Conservation (phyloP, 2,329 filamentous ascomycete genomes). For the Paraconiothyrium sp. region DNA sequence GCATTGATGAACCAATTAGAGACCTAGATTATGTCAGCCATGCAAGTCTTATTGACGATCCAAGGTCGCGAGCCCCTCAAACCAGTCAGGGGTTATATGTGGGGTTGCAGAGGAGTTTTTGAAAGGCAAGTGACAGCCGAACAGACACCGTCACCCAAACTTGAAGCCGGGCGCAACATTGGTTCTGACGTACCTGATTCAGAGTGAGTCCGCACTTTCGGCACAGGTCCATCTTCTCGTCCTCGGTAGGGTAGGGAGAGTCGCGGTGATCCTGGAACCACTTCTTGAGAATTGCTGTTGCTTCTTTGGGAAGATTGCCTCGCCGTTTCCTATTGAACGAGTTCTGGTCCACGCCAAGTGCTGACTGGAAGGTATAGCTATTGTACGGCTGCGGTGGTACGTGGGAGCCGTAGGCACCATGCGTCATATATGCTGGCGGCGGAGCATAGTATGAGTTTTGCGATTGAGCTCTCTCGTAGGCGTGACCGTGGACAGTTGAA, state of each 20-base stretch:
- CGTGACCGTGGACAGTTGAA: slow-evolving; percentile 24
- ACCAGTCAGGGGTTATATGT: background rate
- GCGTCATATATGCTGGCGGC: slow-evolving; percentile 21
- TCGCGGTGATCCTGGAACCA: slow-evolving; percentile 69
- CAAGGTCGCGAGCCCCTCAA: background rate
- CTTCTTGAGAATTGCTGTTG: slow-evolving; percentile 79
- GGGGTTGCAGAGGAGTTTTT: background rate
- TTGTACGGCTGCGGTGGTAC: slow-evolving; percentile 21
- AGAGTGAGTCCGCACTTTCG: slow-evolving; percentile 79
- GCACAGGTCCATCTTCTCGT: slow-evolving; percentile 86
- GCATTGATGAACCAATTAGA: slow-evolving; percentile 87
- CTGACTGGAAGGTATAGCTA: slow-evolving; percentile 42
- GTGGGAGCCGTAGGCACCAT: slow-evolving; percentile 23
- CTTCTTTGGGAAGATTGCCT: slow-evolving; percentile 90
- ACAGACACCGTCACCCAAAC: slow-evolving; percentile 51
- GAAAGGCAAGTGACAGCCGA: slow-evolving; percentile 14
- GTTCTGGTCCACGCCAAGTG: slow-evolving; percentile 39
- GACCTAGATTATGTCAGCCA: slow-evolving; percentile 56
- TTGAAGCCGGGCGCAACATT: slow-evolving; percentile 52
- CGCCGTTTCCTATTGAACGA: slow-evolving; percentile 65
- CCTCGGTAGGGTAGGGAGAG: slow-evolving; percentile 87
- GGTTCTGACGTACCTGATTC: slow-evolving; percentile 64
- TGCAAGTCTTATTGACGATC: slow-evolving; percentile 3
- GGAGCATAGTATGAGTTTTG: slow-evolving; percentile 26
- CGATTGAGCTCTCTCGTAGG: slow-evolving; percentile 31